Base-by-base conservation (phyloP, 139 green algal genomes). In the Chlorella sorokiniana region DNA sequence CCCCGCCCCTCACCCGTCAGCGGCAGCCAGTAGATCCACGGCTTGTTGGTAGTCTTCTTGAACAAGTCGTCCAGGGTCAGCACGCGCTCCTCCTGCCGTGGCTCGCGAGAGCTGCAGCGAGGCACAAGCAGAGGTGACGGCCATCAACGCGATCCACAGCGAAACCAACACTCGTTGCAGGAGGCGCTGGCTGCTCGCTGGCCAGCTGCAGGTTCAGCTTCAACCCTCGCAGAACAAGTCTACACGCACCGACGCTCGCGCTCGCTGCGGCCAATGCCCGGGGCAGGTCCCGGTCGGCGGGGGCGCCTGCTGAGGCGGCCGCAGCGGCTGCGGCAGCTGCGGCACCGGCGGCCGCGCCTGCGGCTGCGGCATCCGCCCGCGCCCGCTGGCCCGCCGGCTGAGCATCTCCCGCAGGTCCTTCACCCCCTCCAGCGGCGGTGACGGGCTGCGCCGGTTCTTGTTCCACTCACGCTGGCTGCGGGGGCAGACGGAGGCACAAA, bases 21-120 rank as follows among this genome's bases (percentile, higher is more conserved):
- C 35, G 94, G 94, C 81, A 97, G 84, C 85, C 90, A 98, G 85
- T 95, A 98, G 41, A 98, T 83, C 18, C 61, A 54, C 8, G 94
- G 94, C 88, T 94, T 92, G 45, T 85, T 65, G n/a, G 73, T 77
- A 0, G 94, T 98, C 86, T 94, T 94, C 8, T 85, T 81, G 74
- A 98, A 98, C 37, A 98, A 69, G 4, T 94, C 88, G 33, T 97
- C 94, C 75, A 98, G 70, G 0, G 76, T 82, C 2, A 84, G 37
- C 41, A 65, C 79, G 6, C 40, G 79, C 52, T 51, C 40, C 65
- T 83, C 62, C 51, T 40, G 33, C 18, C 56, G 56, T 33, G 40
- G 40, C 11, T 29, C 31, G 9, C 33, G 33, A 42, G 18, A 20
- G 35, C 64, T 71, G 35, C 35, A 23, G 9, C 64, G n/a, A 31